Evolutionary conservation across 257 asterid genomes (phyloP), one percentile per base, ranked within the genome.

Genomic region (Scutellaria baicalensis): DNA sequence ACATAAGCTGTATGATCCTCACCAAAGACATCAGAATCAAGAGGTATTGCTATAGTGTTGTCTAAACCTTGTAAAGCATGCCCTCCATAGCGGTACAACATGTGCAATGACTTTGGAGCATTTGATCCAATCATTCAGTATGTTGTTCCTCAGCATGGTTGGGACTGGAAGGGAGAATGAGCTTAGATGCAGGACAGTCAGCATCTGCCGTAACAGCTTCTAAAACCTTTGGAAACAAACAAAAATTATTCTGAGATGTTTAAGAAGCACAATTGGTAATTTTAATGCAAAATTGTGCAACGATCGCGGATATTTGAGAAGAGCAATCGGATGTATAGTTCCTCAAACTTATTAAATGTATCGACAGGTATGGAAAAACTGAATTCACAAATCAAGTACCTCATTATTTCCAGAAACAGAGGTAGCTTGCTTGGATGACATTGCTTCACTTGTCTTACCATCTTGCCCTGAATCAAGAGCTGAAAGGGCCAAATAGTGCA

Each of bases 401-500:
- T 80, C 82, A 16, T 50, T 81, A 64, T 64, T 68, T 69, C 77
- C 79, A 70, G 75, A 67, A 68, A 57, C 59, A 55, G 49, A 67
- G 65, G 78, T 60, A 79, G 76, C 72, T 64, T 82, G 74, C 66
- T 71, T 51, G 42, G 83, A 71, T 73, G 64, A 48, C 66, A 52
- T 58, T 60, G 71, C 75, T 11, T 75, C 84, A 75, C 63, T 72
- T 39, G 57, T 66, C 67, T 71, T 63, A 23, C 49, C 81, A 68
- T 67, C 86, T 76, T 70, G 73, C 77, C 81, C 75, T 4, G 76
- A 72, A 77, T 84, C 86, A 73, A 73, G 69, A 78, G 66, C 91
- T 82, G 85, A 74, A 73, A 78, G 75, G 51, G 66, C 9, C 69
- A 69, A 56, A 33, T 12, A 1, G 36, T 33, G 18, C 69, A 59